A percentile compares a stretch with the other conserved stretches of the same genome.
Evolutionary conservation across 768 basidiomycete genomes (phyloP).

Genomic region (Leucogyrophana mollusca): DNA sequence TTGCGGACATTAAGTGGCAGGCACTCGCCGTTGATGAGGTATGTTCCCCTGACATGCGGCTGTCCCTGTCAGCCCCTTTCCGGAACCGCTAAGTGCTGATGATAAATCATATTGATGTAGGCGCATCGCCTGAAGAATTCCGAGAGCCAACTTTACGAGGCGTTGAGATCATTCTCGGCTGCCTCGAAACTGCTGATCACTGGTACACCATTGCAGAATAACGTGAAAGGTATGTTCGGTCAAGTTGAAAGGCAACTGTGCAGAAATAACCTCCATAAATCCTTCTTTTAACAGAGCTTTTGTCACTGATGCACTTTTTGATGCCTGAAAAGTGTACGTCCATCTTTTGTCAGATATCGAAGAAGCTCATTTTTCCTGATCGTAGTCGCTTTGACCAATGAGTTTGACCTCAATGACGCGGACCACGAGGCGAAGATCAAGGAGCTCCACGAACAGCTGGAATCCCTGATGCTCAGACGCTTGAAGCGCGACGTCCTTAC

Average conservation of each 20-base stretch:
- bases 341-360: not conserved
- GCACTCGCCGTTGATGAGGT: slow-evolving; percentile 95
- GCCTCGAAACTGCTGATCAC: slow-evolving; percentile 96
- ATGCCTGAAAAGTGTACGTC: slow-evolving; percentile 95
- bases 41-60: slow-evolving; percentile 13
- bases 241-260: not conserved
- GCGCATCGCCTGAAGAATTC: slow-evolving; percentile 98
- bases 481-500: slow-evolving; percentile 96
- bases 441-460: slow-evolving; percentile 90
- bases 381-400: slow-evolving; percentile 86
- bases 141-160: slow-evolving; percentile 96
- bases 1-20: slow-evolving; percentile 97
- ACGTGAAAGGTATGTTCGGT: slow-evolving; percentile 80
- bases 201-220: slow-evolving; percentile 97
- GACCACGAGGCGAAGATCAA: slow-evolving; percentile 96
- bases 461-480: slow-evolving; percentile 90
- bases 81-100: slow-evolving; percentile 11
- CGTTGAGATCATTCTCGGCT: slow-evolving; percentile 83
- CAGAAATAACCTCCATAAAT: slow-evolving; percentile 8
- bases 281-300: slow-evolving; percentile 64
- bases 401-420: slow-evolving; percentile 91
- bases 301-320: slow-evolving; percentile 98
- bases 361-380: slow-evolving; percentile 8
- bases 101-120: slow-evolving; percentile 34
- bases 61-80: not conserved